Conservation (phyloP, 768 basidiomycete genomes). For the Chalciporus chontae region DNA sequence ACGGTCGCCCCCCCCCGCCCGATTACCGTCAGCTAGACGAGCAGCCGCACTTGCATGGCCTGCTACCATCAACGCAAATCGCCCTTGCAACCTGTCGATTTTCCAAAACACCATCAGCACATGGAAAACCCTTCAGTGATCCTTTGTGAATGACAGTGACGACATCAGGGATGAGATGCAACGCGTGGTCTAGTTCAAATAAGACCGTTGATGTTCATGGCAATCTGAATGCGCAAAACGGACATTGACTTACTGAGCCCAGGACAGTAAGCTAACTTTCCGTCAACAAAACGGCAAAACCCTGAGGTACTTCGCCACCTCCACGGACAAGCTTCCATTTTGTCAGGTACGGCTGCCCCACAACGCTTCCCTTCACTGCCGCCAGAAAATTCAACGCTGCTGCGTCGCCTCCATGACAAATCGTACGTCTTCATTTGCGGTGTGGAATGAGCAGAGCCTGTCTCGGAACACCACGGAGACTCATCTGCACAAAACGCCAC, state of each 20-base stretch:
- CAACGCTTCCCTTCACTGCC: constrained; percentile 8
- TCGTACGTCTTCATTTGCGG: constrained; percentile 23
- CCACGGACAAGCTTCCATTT: constrained; percentile 18
- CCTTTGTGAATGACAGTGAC: background rate
- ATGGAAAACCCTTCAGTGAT: background rate
- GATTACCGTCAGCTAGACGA: too few relatives aligned
- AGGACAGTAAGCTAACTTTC: background rate
- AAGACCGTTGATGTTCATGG: too few relatives aligned
- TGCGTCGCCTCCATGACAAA: constrained; percentile 21
- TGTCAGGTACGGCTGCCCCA: constrained; percentile 14
- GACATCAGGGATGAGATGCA: background rate
- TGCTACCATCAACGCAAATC: background rate
- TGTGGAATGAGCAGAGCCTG: constrained; percentile 14
- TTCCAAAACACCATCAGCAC: background rate
- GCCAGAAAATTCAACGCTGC: constrained; percentile 7
- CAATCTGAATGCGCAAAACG: too few relatives aligned
- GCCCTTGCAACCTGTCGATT: background rate
- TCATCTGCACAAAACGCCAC: constrained; percentile 13
- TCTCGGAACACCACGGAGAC: constrained; percentile 24
- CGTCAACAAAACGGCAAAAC: constrained; percentile 10
- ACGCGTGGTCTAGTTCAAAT: background rate
- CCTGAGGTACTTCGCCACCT: constrained; percentile 16
- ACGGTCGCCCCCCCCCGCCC: too few relatives aligned
- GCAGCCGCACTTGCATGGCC: too few relatives aligned
- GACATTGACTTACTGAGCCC: background rate